Evolutionary conservation across 257 asterid genomes (phyloP).

Genomic region (Sherardia arvensis): DNA sequence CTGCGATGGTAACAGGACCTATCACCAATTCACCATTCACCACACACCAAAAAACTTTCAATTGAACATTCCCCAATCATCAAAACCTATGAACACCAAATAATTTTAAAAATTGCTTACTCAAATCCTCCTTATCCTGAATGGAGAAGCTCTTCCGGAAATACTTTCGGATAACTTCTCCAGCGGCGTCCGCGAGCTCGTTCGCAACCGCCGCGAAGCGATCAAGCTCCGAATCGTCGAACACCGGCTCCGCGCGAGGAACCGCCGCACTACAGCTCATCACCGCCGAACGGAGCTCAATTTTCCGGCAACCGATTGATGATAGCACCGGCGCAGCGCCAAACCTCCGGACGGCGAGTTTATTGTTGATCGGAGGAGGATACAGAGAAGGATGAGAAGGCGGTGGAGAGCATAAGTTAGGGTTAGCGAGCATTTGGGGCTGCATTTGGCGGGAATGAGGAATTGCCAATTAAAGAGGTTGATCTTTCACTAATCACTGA

Average conservation of each 20-base stretch:
- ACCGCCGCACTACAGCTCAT: slow-evolving; percentile 23
- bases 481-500: no score
- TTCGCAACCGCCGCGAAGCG: slow-evolving; percentile 53
- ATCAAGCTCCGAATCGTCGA: slow-evolving; percentile 44
- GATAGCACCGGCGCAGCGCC: not conserved
- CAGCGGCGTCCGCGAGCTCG: slow-evolving; percentile 81
- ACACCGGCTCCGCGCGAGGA: slow-evolving; percentile 21
- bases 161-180: slow-evolving; percentile 70
- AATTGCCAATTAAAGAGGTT: no score
- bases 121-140: slow-evolving; percentile 68
- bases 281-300: not conserved
- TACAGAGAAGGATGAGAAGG: slow-evolving; percentile 18
- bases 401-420: slow-evolving; percentile 33
- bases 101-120: slow-evolving; percentile 24
- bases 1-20: slow-evolving; percentile 99
- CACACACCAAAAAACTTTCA: not conserved
- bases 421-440: slow-evolving; percentile 40
- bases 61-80: not conserved
- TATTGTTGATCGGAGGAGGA: slow-evolving; percentile 11
- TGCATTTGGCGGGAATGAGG: slow-evolving; percentile 16
- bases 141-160: slow-evolving; percentile 77
- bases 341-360: not conserved
- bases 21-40: no score
- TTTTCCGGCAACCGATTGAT: not conserved
- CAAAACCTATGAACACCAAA: not conserved